Evolutionary conservation across 2,329 filamentous ascomycete genomes (phyloP).

Genomic region (Colletotrichum melonis): DNA sequence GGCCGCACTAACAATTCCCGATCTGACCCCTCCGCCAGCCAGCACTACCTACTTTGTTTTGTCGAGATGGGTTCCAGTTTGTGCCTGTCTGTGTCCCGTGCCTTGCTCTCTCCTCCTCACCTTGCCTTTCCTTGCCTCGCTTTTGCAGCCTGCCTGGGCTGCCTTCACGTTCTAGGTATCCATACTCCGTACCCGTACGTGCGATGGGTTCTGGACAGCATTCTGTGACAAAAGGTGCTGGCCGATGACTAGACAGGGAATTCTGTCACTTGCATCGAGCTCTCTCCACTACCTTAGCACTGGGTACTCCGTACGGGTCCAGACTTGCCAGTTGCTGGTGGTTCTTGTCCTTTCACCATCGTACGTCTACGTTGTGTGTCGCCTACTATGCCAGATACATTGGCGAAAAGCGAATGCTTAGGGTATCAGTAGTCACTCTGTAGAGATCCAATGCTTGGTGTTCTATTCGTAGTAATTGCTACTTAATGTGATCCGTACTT

Average conservation of each 20-base stretch:
- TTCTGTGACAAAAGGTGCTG: not conserved
- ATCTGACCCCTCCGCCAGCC: slow-evolving; percentile 9
- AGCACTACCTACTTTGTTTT: not conserved
- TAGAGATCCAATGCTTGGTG: not conserved
- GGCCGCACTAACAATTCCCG: slow-evolving; percentile 7
- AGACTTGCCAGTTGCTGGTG: not conserved
- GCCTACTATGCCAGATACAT: not conserved
- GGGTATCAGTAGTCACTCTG: not conserved
- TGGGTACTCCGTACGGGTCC: not conserved
- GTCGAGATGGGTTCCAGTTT: not conserved
- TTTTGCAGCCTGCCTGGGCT: not conserved
- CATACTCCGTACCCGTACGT: not conserved
- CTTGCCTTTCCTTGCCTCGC: not conserved
- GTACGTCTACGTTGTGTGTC: not conserved
- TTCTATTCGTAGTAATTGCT: not conserved
- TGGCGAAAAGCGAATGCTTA: not conserved
- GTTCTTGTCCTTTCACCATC: not conserved
- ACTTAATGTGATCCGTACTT: not conserved
- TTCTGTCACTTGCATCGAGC: slow-evolving; percentile 3
- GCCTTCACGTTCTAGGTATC: not conserved
- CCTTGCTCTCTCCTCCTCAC: not conserved
- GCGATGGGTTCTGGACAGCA: not conserved
- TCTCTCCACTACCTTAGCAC: not conserved
- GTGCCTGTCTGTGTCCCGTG: not conserved
- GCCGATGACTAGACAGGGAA: not conserved